A percentile compares a stretch with the other conserved stretches of the same genome.
Evolutionary conservation across 345 rosid genomes (phyloP).

Genomic region (Raphanus sativus): DNA sequence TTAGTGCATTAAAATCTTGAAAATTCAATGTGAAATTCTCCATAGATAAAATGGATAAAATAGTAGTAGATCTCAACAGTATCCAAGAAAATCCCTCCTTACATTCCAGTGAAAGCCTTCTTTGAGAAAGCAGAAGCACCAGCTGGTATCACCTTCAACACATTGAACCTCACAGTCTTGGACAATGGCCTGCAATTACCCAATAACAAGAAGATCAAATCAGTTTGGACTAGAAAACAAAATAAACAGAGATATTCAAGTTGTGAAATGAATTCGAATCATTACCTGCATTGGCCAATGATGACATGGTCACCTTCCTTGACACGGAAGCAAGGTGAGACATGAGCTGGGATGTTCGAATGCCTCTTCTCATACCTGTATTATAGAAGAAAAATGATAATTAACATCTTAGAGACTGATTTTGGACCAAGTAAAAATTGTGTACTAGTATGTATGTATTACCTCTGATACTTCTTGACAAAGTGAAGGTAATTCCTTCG

Average conservation of each 20-base stretch:
- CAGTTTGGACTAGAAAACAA: neutral
- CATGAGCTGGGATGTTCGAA: conserved; percentile 38
- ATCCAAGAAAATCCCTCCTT: neutral
- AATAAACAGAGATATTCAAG: neutral
- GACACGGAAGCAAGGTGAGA: conserved; percentile 40
- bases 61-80: neutral
- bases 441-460: neutral
- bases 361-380: conserved; percentile 50
- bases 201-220: neutral
- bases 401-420: neutral
- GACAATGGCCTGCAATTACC: conserved; percentile 59
- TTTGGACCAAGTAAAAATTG: neutral
- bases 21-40: neutral
- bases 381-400: neutral
- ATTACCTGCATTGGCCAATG: conserved; percentile 44
- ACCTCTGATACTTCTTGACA: conserved; percentile 76
- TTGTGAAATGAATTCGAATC: neutral
- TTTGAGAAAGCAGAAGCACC: conserved; percentile 71
- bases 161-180: conserved; percentile 76
- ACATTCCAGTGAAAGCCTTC: conserved; percentile 67
- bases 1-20: neutral
- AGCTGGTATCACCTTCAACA: conserved; percentile 76
- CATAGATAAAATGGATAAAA: neutral
- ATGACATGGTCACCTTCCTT: conserved; percentile 44
- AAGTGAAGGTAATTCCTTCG: conserved; percentile 77